Evolutionary conservation across 2,329 filamentous ascomycete species (phyloP), one percentile per base, ranked within the genome.

Genomic region (Fusarium staphyleae): DNA sequence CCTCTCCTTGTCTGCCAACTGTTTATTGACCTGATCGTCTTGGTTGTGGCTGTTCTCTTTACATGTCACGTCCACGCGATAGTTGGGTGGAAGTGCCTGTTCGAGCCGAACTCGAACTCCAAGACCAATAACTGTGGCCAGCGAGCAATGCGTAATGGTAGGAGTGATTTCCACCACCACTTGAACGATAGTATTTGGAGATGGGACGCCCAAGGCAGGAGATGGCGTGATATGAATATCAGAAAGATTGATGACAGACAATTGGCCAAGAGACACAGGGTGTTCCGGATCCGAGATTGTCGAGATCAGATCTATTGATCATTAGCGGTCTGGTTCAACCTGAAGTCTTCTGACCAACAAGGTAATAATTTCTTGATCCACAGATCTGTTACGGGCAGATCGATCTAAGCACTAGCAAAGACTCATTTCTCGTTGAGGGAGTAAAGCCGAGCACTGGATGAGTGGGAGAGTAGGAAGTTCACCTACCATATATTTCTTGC

Each of bases 271-370:
- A 3, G 93, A 96, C 46, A 97, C 86, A 30, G 95, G 95, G 71
- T 99, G 95, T 76, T 99, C 95, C 2, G 95, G 95, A 73, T 99
- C 95, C 18, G 91, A 93, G 69, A 99, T 97, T 65, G 90, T 89
- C 60, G 92, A 91, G 67, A 99, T 95, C 56, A 99, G 83, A 77
- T 99, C 93, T 95, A 60, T 62, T 60, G 26, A 32, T 13, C 11
- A 41, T 69, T 50, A 71, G 63, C 46, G 12, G 28, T 42, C 10
- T 16, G 34, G 26, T 37, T 48, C 22, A 24, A 8, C 22, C 4
- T 8, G 22, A 24, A 8, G 22, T 8, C 22, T 24, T 24, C 7
- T 8, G 22, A 4, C 22, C 22, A 24, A 24, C 4, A 24, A 8
- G 22, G 22, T 8, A 24, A 24, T 5, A 8, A 8, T 8, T 24